Conservation (phyloP, 768 basidiomycete genomes). For the Obba rivulosa region DNA sequence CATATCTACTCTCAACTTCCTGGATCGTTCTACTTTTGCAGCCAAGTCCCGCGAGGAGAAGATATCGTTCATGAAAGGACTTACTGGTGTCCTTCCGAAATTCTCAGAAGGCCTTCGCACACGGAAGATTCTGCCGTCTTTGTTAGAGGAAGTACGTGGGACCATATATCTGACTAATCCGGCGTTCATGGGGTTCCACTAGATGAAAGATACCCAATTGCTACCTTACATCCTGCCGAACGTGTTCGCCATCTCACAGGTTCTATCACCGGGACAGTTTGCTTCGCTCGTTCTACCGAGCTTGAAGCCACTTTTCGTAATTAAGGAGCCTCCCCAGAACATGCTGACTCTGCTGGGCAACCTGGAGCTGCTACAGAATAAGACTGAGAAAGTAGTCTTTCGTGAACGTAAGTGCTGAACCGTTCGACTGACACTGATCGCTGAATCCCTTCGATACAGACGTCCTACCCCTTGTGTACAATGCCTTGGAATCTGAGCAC, state of each 20-base stretch:
- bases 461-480: slow-evolving; percentile 94
- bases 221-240: slow-evolving; percentile 95
- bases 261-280: slow-evolving; percentile 77
- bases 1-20: slow-evolving; percentile 92
- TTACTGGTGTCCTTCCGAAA: slow-evolving; percentile 70
- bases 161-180: background rate
- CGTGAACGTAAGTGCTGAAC: slow-evolving; percentile 65
- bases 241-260: slow-evolving; percentile 82
- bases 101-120: slow-evolving; percentile 85
- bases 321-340: slow-evolving; percentile 96
- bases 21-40: slow-evolving; percentile 93
- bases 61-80: slow-evolving; percentile 91
- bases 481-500: slow-evolving; percentile 95
- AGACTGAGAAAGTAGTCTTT: slow-evolving; percentile 83
- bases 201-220: slow-evolving; percentile 94
- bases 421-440: background rate
- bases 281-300: slow-evolving; percentile 76
- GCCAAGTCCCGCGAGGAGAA: slow-evolving; percentile 94
- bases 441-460: slow-evolving; percentile 40
- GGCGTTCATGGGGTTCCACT: background rate
- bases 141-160: slow-evolving; percentile 82
- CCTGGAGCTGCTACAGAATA: slow-evolving; percentile 77
- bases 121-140: slow-evolving; percentile 85
- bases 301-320: slow-evolving; percentile 80
- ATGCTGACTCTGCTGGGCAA: slow-evolving; percentile 94